Conservation (phyloP, 2,329 filamentous ascomycete species). For the Malbranchea cinnamomea region DNA sequence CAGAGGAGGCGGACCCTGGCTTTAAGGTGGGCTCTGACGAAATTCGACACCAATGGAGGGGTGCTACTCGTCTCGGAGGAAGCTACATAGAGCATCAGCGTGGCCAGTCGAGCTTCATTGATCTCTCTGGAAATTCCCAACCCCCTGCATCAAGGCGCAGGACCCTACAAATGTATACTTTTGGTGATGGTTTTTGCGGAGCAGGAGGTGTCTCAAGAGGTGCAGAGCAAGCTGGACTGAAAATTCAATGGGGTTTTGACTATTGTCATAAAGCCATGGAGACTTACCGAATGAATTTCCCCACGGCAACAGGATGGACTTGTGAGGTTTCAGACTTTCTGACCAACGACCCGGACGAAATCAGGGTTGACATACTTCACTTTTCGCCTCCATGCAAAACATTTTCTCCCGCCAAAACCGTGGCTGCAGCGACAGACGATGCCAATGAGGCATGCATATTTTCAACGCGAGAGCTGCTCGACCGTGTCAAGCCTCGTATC, state of each 20-base stretch:
- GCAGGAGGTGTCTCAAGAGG: conserved; percentile 57
- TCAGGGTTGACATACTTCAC: conserved; percentile 53
- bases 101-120: conserved; percentile 9
- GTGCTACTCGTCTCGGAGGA: conserved; percentile 18
- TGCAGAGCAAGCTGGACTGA: conserved; percentile 43
- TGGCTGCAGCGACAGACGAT: conserved; percentile 42
- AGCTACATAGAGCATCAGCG: conserved; percentile 6
- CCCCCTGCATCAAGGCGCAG: conserved; percentile 20
- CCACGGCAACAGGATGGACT: conserved; percentile 18
- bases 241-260: conserved; percentile 50
- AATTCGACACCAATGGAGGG: conserved; percentile 21
- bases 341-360: conserved; percentile 15
- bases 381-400: conserved; percentile 65
- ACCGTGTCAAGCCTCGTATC: conserved; percentile 46
- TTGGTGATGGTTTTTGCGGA: conserved; percentile 59
- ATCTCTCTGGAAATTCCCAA: conserved; percentile 11
- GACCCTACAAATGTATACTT: conserved; percentile 37
- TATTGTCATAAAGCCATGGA: conserved; percentile 39
- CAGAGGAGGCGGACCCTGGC: conserved; percentile 17
- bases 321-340: conserved; percentile 33
- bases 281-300: conserved; percentile 48
- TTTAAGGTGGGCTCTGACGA: conserved; percentile 6
- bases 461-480: conserved; percentile 37
- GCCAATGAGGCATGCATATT: conserved; percentile 47
- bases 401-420: conserved; percentile 58